Conservation (phyloP, 108 stramenopile species). For the Craspedostauros australis region DNA sequence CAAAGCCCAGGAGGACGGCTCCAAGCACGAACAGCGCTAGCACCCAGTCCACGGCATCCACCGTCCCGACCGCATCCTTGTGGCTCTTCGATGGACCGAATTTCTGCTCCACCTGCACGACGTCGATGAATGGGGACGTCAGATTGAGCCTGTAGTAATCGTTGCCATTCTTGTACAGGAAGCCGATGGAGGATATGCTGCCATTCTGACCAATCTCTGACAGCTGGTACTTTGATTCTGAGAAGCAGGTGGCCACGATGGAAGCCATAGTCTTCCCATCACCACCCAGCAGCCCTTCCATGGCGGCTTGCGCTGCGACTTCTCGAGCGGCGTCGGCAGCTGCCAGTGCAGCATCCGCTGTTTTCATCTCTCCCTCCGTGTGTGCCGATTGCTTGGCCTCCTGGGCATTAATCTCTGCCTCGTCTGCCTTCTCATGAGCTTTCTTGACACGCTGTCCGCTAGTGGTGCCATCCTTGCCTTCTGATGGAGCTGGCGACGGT, state of each 20-base stretch:
- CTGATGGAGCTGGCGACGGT: background rate
- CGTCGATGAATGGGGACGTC: constrained; percentile 53
- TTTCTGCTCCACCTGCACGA: constrained; percentile 19
- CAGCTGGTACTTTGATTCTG: constrained; percentile 67
- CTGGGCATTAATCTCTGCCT: constrained; percentile 36
- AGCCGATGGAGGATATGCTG: constrained; percentile 27
- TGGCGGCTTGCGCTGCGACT: constrained; percentile 37
- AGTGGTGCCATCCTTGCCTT: background rate
- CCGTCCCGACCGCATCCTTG: constrained; percentile 6
- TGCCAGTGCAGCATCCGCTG: constrained; percentile 52
- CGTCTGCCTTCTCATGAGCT: constrained; percentile 29
- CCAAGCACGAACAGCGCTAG: constrained; percentile 31
- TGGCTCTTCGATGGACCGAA: constrained; percentile 15
- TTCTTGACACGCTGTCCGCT: constrained; percentile 10
- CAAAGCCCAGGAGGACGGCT: constrained; percentile 13
- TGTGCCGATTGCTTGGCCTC: constrained; percentile 32
- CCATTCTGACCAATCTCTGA: constrained; percentile 23
- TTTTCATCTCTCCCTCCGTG: constrained; percentile 25
- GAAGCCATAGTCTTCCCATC: constrained; percentile 61
- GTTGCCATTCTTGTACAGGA: constrained; percentile 68
- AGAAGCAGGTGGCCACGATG: constrained; percentile 50
- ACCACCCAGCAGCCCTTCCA: constrained; percentile 54
- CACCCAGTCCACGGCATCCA: constrained; percentile 39
- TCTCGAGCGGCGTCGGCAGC: constrained; percentile 66
- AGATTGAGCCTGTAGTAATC: constrained; percentile 64